Evolutionary conservation across 192 early-diverging fungal genomes (phyloP), one percentile per base, ranked within the genome.

Genomic region (Rhizoclosmatium globosum): DNA sequence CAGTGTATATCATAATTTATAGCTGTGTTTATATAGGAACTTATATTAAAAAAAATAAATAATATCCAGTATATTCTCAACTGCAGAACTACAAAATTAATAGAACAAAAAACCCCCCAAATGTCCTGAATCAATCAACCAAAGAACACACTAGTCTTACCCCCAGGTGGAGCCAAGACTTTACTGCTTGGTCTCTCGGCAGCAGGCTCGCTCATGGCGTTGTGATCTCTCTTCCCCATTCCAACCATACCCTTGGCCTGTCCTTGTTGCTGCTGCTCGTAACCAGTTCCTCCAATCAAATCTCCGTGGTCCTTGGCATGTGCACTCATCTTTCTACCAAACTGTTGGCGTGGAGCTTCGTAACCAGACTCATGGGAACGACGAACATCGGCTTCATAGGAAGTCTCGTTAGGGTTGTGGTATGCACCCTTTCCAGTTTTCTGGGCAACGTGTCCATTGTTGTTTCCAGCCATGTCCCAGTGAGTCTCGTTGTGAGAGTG

Each of bases 151-250:
- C 42, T 74, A 42, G 81, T 81, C 65, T 78, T 79, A 17, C 83
- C 83, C 0, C 83, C 83, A 3, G 83, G 83, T 11, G 83, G 83
- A 17, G 66, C 65, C 57, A 84, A 46, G 19, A 82, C 83, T 43
- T 76, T 74, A 66, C 77, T 80, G 19, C 65, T 68, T 1, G 80
- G 85, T 46, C 72, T 62, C 2, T 43, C 46, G 42, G 44, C n/a
- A 38, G 50, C 31, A 23, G 71, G 70, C 71, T 47, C 71, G 62
- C 85, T 84, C 74, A 68, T 50, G 21, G 72, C 78, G 53, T 86
- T 86, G 50, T 74, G 69, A 66, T 86, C 82, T 39, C 73, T 79
- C 43, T 21, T 13, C 0, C 53, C 71, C 43, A 7, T 38, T 38
- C 58, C 77, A 48, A 17, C 48, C 64, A 68, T 47, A 15, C 76